Evolutionary conservation across 306 rosid species (phyloP), one percentile per base, ranked within the genome.

Genomic region (Pyrus pyrifolia): DNA sequence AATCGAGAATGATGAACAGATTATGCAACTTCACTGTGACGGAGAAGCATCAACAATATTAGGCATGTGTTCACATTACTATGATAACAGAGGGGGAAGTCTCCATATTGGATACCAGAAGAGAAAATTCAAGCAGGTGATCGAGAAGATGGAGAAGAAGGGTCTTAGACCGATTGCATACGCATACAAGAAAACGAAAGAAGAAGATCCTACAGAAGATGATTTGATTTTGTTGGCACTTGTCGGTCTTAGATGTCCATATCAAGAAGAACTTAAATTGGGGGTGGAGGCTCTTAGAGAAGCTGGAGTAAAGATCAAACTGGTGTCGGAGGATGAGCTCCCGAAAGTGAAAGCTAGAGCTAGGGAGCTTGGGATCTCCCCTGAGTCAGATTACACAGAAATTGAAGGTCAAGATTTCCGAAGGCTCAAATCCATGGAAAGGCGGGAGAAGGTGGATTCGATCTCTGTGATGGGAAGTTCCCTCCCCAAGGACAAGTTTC

Each of bases 141-240:
- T 88, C 17, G 38, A 71, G 35, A 64, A 53, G 4, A 90, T 92
- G 96, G 81, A 83, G 77, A 31, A 69, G 21, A 42, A 29, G 1
- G 93, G 88, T 40, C 88, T 84, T 51, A 64, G 60, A 72, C 79
- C 96, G 25, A 78, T 90, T 71, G 97, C 93, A 67, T 90, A 83
- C 71, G 91, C 97, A 73, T 57, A 82, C 78, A 81, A 60, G 69
- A 11, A 78, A 74, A 78, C 83, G 18, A 14, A 82, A 29, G 75
- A 13, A 8, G 42, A 49, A 71, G 85, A 84, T 45, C 57, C 79
- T 38, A 57, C 74, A 65, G 87, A 83, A 67, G 83, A 84, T 55
- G 89, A 75, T n/a, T 30, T 88, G 77, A 72, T 53, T 73, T 83
- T 88, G 80, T 76, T 87, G 71, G 93, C 88, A 52, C 29, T 85